A percentile compares a stretch with the other conserved stretches of the same genome.
These are phyloP conservation scores for Ambispora gerdemannii DNA, from an alignment of 192 early-diverging fungal genomes.

Conservation along the genomic window DNA sequence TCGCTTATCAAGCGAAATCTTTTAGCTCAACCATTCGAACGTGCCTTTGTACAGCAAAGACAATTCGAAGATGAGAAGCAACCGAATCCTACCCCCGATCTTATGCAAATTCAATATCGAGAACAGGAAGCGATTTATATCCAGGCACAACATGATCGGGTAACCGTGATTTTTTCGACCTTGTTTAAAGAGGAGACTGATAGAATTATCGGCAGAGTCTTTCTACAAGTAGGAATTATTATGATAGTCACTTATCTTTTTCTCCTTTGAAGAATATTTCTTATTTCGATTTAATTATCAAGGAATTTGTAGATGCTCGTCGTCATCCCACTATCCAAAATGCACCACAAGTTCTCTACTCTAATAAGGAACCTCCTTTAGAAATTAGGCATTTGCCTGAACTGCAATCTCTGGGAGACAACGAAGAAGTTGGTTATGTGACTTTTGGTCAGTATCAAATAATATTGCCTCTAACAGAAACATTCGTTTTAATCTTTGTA, in stretches of 20 bases:
- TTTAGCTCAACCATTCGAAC: slow-evolving; percentile 89
- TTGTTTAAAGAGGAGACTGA: slow-evolving; percentile 98
- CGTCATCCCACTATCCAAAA: slow-evolving; percentile 83
- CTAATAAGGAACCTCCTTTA: slow-evolving; percentile 86
- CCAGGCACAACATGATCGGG: slow-evolving; percentile 85
- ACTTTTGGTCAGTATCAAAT: slow-evolving; percentile 74
- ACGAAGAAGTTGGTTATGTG: slow-evolving; percentile 87
- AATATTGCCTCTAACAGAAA: no score
- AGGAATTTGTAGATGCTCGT: slow-evolving; percentile 99
- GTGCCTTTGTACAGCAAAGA: slow-evolving; percentile 80
- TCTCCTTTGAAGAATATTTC: neutral
- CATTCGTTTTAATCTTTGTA: neutral
- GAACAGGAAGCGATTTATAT: slow-evolving; percentile 93
- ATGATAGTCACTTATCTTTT: slow-evolving; percentile 1
- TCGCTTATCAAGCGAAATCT: slow-evolving; percentile 92
- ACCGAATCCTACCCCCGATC: slow-evolving; percentile 63
- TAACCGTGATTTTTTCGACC: slow-evolving; percentile 97
- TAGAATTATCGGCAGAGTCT: slow-evolving; percentile 91
- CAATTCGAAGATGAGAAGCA: slow-evolving; percentile 69
- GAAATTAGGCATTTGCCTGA: slow-evolving; percentile 81
- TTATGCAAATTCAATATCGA: slow-evolving; percentile 94
- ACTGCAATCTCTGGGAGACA: slow-evolving; percentile 59
- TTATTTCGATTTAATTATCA: neutral
- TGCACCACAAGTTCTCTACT: slow-evolving; percentile 96
- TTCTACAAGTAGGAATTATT: slow-evolving; percentile 73